Evolutionary conservation across 805 yeast species (phyloP).

Genomic region (Barnettozyma salicaria): DNA sequence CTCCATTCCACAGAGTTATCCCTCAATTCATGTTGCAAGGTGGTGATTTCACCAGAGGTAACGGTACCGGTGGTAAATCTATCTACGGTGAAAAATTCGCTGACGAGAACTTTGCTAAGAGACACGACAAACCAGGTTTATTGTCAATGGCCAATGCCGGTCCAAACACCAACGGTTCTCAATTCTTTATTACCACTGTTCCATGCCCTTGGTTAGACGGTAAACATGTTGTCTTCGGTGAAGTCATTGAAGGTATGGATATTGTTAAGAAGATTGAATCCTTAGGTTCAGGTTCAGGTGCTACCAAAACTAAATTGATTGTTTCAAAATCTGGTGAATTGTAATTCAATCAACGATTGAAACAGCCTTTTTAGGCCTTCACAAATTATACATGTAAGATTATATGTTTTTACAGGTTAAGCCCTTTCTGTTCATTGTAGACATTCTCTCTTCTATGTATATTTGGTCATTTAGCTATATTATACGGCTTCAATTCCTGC

Average conservation of each 20-base stretch:
- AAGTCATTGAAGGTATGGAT: conserved; percentile 39
- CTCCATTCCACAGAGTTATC: conserved; percentile 16
- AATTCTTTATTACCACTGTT: conserved; percentile 91
- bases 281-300: conserved; percentile 14
- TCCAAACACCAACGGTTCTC: conserved; percentile 82
- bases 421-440: too few species aligned
- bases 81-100: conserved; percentile 62
- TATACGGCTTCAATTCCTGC: conserved; percentile 16
- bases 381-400: too few species aligned
- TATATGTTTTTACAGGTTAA: too few species aligned
- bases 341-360: too few species aligned
- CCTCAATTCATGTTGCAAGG: conserved; percentile 69
- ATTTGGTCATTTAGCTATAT: background rate
- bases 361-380: too few species aligned
- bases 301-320: conserved; percentile 9
- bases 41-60: conserved; percentile 68
- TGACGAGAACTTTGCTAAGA: conserved; percentile 63
- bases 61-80: conserved; percentile 71
- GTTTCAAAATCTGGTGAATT: conserved; percentile 13
- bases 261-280: conserved; percentile 13
- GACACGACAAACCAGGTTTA: conserved; percentile 63
- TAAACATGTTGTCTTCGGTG: conserved; percentile 92
- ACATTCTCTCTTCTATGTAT: too few species aligned
- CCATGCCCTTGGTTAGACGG: conserved; percentile 89
- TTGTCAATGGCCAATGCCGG: conserved; percentile 82